phyloP scores from a whole-genome alignment of 148 eudicot species.

The Vaccinium vitisidaea region DNA sequence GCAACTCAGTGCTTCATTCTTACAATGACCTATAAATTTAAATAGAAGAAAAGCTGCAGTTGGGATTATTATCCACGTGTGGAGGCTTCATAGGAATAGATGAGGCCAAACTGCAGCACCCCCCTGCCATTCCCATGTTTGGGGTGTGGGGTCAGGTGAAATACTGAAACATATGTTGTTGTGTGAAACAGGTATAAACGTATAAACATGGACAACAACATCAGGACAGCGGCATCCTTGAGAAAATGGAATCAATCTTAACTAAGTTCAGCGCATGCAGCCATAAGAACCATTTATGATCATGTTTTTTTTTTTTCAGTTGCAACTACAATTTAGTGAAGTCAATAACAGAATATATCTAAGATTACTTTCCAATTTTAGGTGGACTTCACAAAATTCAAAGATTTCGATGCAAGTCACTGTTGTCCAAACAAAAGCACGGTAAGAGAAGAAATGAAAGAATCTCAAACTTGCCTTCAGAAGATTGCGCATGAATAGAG shows the following conservation, averaged over 20 bases:
- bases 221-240: constrained; percentile 4
- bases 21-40: background rate
- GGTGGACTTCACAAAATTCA: background rate
- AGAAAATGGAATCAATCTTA: background rate
- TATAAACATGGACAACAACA: background rate
- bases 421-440: background rate
- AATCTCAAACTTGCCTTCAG: constrained; percentile 52
- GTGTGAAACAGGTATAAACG: background rate
- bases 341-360: background rate
- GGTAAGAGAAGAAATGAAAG: background rate
- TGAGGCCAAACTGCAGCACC: background rate
- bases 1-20: background rate
- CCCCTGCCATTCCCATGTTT: background rate
- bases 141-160: background rate
- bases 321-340: background rate
- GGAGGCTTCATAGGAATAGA: background rate
- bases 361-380: background rate
- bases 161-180: background rate
- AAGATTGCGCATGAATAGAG: constrained; percentile 78
- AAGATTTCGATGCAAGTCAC: background rate
- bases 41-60: background rate
- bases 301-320: background rate
- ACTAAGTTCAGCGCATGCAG: constrained; percentile 9
- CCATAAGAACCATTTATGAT: background rate
- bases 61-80: background rate